Conservation (phyloP, 805 yeast species). For the Lipomyces kockii region DNA sequence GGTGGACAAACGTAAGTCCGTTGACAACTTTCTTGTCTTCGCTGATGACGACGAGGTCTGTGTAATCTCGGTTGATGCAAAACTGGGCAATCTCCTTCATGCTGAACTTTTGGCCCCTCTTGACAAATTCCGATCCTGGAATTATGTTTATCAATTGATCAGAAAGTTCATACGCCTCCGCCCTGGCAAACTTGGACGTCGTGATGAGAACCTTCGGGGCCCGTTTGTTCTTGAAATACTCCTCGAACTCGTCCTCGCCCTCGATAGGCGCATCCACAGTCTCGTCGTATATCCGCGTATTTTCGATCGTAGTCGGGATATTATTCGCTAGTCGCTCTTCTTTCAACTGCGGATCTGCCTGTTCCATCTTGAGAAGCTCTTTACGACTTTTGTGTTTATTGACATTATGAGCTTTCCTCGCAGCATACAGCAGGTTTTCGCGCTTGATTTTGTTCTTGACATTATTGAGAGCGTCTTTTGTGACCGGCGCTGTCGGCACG, state of each 20-base stretch:
- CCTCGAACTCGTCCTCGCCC: slow-evolving; percentile 58
- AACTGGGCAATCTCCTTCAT: slow-evolving; percentile 86
- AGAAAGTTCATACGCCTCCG: slow-evolving; percentile 87
- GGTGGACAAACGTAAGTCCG: slow-evolving; percentile 89
- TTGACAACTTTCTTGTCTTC: slow-evolving; percentile 92
- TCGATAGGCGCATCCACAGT: slow-evolving; percentile 59
- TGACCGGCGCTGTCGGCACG: slow-evolving; percentile 15
- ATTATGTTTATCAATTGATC: slow-evolving; percentile 80
- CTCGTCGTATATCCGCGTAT: slow-evolving; percentile 84
- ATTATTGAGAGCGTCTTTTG: slow-evolving; percentile 18
- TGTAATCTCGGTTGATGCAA: slow-evolving; percentile 81
- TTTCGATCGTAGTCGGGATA: slow-evolving; percentile 81
- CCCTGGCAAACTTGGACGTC: slow-evolving; percentile 83
- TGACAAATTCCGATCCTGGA: slow-evolving; percentile 84
- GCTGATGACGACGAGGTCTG: slow-evolving; percentile 85
- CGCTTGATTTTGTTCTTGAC: slow-evolving; percentile 35
- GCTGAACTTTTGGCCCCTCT: slow-evolving; percentile 80
- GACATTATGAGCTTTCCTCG: slow-evolving; percentile 51
- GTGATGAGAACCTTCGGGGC: slow-evolving; percentile 90
- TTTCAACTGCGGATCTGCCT: slow-evolving; percentile 77
- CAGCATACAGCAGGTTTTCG: slow-evolving; percentile 29
- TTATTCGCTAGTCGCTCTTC: slow-evolving; percentile 78
- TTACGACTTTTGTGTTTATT: slow-evolving; percentile 75
- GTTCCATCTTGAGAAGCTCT: slow-evolving; percentile 86
- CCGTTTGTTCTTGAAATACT: slow-evolving; percentile 56